Conservation (phyloP, 768 basidiomycete species). For the Artomyces pyxidatus region DNA sequence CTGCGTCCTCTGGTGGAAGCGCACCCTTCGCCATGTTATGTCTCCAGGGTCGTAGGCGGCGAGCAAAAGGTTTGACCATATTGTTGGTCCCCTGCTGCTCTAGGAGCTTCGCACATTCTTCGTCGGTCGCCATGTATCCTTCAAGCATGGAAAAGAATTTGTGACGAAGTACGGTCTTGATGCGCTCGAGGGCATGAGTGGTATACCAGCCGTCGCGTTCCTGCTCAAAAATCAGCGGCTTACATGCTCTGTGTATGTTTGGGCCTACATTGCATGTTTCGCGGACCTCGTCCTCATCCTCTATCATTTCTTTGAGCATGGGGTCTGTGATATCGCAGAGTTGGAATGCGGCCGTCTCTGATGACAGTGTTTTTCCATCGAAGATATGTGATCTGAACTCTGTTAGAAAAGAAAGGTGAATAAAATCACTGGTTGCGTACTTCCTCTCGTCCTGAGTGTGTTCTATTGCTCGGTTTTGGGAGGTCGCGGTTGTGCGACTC, state of each 20-base stretch:
- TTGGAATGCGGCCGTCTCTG: conserved; percentile 90
- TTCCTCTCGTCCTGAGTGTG: conserved; percentile 18
- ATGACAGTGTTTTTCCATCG: conserved; percentile 71
- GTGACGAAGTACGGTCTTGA: conserved; percentile 76
- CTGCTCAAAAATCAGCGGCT: conserved; percentile 25
- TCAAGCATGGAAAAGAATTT: conserved; percentile 78
- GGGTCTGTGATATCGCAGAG: conserved; percentile 87
- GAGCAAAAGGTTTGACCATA: conserved; percentile 33
- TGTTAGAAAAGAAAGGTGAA: not conserved
- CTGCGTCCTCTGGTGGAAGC: conserved; percentile 73
- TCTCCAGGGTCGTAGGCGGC: conserved; percentile 57
- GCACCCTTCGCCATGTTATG: conserved; percentile 90
- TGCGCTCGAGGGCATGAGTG: conserved; percentile 65
- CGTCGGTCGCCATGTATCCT: conserved; percentile 62
- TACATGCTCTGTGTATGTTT: not conserved
- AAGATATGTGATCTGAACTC: conserved; percentile 64
- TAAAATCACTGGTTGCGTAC: conserved; percentile 9
- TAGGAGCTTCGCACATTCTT: conserved; percentile 64
- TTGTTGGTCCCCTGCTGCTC: conserved; percentile 25
- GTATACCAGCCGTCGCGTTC: conserved; percentile 90
- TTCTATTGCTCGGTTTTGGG: conserved; percentile 24
- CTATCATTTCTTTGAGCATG: conserved; percentile 75
- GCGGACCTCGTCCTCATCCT: conserved; percentile 58
- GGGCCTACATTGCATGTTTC: conserved; percentile 66
- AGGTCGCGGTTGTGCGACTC: conserved; percentile 22